Conservation (phyloP, 2,329 filamentous ascomycete species). For the Diplocarpon rosae region DNA sequence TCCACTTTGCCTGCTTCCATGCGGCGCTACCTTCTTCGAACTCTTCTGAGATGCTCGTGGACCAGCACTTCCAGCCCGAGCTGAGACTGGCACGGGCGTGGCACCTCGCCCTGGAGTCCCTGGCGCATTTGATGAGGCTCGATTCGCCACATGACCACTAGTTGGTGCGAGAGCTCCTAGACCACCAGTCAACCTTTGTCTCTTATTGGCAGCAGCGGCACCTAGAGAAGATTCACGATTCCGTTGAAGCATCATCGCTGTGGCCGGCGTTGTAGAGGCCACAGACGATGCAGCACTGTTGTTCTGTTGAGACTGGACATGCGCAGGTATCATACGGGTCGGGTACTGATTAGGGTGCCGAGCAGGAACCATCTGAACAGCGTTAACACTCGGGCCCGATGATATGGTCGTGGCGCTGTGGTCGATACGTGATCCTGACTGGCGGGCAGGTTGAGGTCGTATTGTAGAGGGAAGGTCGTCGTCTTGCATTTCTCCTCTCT, state of each 20-base stretch:
- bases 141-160: conserved; percentile 36
- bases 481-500: conserved; percentile 39
- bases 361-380: conserved; percentile 14
- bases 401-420: conserved; percentile 15
- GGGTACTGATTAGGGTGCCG: conserved; percentile 25
- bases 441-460: conserved; percentile 40
- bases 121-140: conserved; percentile 52
- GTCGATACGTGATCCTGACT: conserved; percentile 19
- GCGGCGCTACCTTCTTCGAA: conserved; percentile 26
- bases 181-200: conserved; percentile 33
- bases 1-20: conserved; percentile 25
- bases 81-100: conserved; percentile 20
- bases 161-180: conserved; percentile 40
- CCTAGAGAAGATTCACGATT: conserved; percentile 49
- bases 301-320: conserved; percentile 18
- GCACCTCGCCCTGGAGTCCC: conserved; percentile 44
- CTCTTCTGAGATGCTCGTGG: conserved; percentile 35
- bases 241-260: conserved; percentile 46
- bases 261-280: conserved; percentile 48
- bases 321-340: conserved; percentile 12
- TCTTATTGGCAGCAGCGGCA: conserved; percentile 49
- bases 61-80: conserved; percentile 47
- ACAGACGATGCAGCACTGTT: conserved; percentile 31
- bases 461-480: conserved; percentile 52
- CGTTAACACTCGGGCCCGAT: conserved; percentile 18